Percentiles rank a stretch among this genome's conserved stretches.
phyloP scores from a whole-genome alignment of 305 asterid genomes.

The Plantago rigida region DNA sequence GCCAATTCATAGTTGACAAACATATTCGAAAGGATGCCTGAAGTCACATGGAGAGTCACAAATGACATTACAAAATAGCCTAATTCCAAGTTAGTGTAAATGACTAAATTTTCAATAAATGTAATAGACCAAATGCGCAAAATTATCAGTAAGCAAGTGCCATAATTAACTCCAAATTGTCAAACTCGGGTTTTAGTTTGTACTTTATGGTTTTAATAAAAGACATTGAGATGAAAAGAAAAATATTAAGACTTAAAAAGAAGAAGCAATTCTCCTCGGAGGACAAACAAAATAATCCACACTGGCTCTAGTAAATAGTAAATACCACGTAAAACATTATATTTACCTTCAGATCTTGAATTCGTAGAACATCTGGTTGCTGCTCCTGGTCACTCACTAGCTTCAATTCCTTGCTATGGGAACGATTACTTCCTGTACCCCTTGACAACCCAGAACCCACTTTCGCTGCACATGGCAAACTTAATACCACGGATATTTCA shows the following conservation, averaged over 20 bases:
- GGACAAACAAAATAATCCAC: conserved; percentile 3
- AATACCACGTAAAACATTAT: conserved; percentile 13
- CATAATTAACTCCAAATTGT: no score
- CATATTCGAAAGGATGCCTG: no score
- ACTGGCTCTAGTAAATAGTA: conserved; percentile 16
- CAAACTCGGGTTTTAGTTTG: no score
- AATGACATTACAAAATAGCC: no score
- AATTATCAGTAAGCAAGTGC: no score
- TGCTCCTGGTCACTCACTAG: conserved; percentile 30
- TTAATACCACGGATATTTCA: conserved; percentile 41
- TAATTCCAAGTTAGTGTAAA: no score
- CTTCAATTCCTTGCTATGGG: conserved; percentile 29
- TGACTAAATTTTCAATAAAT: no score
- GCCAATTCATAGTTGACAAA: no score
- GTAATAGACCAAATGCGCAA: no score
- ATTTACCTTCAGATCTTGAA: conserved; percentile 33
- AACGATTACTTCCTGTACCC: conserved; percentile 23
- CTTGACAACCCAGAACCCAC: conserved; percentile 31
- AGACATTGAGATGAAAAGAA: not conserved
- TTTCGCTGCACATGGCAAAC: conserved; percentile 48
- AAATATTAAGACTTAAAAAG: not conserved
- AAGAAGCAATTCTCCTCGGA: not conserved
- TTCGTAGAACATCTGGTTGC: conserved; percentile 22
- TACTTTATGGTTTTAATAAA: no score
- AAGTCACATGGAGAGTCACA: no score